Conservation (phyloP, 2,329 filamentous ascomycete genomes). For the Fusarium miscanthi region DNA sequence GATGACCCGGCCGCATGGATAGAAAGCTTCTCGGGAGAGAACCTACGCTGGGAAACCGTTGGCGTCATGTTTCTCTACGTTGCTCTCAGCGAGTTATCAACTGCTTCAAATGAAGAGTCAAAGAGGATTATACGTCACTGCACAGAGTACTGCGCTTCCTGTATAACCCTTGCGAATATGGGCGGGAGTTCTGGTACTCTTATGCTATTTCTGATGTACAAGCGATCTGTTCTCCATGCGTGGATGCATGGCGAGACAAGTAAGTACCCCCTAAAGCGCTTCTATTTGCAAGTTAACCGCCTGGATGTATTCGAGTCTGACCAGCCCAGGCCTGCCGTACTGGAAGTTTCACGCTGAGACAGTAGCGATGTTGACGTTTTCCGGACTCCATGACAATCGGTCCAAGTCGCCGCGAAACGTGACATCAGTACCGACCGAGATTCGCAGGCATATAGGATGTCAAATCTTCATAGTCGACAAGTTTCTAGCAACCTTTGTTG, state of each 20-base stretch:
- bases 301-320: too few species aligned
- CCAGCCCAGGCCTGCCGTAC: background rate
- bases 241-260: constrained; percentile 1
- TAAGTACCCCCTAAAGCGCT: background rate
- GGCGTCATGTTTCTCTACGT: background rate
- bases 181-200: background rate
- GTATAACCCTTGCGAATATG: background rate
- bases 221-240: background rate
- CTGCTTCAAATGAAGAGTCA: background rate
- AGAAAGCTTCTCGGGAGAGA: background rate
- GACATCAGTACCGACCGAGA: background rate
- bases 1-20: background rate
- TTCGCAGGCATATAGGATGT: background rate
- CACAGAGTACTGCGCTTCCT: background rate
- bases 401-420: background rate
- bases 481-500: background rate
- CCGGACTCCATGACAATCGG: background rate
- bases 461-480: background rate
- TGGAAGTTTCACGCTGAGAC: constrained; percentile 1
- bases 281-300: too few species aligned
- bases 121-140: background rate
- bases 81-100: background rate
- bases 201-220: background rate
- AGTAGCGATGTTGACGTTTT: background rate
- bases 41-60: background rate